Percentiles rank a stretch among this genome's conserved stretches.
Evolutionary conservation across 129 eudicot species (phyloP).

Genomic region (Kitagawia praeruptora): DNA sequence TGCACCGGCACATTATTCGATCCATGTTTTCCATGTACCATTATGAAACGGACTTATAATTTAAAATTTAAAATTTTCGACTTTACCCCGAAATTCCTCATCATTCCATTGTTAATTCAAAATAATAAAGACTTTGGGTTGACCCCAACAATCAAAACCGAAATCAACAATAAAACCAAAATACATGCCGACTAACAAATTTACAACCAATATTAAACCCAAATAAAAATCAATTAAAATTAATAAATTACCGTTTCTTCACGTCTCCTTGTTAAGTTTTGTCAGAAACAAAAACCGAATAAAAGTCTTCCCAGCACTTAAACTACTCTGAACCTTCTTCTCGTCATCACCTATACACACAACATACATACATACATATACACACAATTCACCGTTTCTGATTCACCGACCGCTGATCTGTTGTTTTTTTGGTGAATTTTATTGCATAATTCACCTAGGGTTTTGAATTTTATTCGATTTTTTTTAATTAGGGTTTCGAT

Average conservation of each 20-base stretch:
- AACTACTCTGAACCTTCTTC: slow-evolving; percentile 1
- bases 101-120: too few species aligned
- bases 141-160: too few species aligned
- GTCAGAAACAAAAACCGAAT: neutral
- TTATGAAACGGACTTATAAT: too few species aligned
- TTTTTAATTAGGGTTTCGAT: slow-evolving; percentile 4
- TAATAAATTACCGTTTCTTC: neutral
- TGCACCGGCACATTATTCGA: too few species aligned
- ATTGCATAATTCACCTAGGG: slow-evolving; percentile 1
- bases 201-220: too few species aligned
- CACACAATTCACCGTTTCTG: neutral
- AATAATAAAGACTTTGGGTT: too few species aligned
- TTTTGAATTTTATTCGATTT: neutral
- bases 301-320: neutral
- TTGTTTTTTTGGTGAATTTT: neutral
- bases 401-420: neutral
- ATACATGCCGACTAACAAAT: too few species aligned
- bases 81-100: too few species aligned
- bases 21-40: too few species aligned
- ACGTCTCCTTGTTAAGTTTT: neutral
- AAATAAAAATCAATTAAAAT: too few species aligned
- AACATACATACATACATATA: neutral
- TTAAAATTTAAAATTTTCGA: too few species aligned
- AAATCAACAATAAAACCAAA: too few species aligned
- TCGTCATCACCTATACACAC: neutral